These are phyloP conservation scores for Chalciporus piperatus DNA, from an alignment of 768 basidiomycete species.

Conservation along the genomic window DNA sequence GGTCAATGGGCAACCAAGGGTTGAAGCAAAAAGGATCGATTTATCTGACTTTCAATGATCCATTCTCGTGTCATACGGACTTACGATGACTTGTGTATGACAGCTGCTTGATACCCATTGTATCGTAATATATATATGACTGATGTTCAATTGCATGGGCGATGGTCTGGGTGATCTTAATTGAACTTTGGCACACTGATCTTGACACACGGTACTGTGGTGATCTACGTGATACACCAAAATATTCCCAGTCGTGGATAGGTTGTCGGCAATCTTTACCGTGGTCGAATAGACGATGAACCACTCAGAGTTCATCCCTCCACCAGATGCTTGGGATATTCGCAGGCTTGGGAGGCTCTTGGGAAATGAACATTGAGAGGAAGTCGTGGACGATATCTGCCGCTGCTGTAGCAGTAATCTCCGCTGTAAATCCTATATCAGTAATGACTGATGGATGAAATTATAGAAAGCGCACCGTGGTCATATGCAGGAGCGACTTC, in stretches of 20 bases:
- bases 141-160: background rate
- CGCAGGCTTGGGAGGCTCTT: slow-evolving; percentile 22
- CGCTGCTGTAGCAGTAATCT: slow-evolving; percentile 42
- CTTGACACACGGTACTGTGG: no score
- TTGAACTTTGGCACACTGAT: no score
- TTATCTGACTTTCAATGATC: background rate
- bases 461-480: slow-evolving; percentile 15
- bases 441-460: background rate
- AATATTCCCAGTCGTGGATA: no score
- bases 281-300: no score
- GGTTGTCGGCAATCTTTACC: background rate
- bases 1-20: slow-evolving; percentile 53
- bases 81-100: slow-evolving; percentile 12
- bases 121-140: slow-evolving; percentile 11
- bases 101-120: slow-evolving; percentile 22
- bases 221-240: background rate
- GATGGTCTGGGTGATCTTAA: background rate
- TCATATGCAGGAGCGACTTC: slow-evolving; percentile 29
- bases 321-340: slow-evolving; percentile 7
- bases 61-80: slow-evolving; percentile 17
- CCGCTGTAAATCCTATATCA: slow-evolving; percentile 21
- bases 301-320: slow-evolving; percentile 23
- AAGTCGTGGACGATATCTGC: slow-evolving; percentile 48
- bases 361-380: slow-evolving; percentile 36
- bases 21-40: slow-evolving; percentile 8